These are phyloP conservation scores for Goffeauzyma gilvescens DNA, from an alignment of 768 basidiomycete genomes.

Conservation along the genomic window DNA sequence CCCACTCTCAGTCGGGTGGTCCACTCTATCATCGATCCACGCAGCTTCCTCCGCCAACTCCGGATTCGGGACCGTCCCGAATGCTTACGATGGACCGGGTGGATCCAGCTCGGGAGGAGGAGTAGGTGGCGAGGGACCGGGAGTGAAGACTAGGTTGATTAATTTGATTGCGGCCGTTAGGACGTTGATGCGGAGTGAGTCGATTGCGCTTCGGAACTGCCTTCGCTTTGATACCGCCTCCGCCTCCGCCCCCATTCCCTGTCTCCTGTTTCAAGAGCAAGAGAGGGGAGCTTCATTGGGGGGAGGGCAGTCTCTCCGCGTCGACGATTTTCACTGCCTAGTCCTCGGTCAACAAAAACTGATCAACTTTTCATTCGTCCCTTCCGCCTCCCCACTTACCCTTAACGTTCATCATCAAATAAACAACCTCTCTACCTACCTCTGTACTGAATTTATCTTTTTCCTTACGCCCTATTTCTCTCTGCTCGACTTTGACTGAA, in stretches of 20 bases:
- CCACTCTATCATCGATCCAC: constrained; percentile 28
- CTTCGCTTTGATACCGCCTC: too few species aligned
- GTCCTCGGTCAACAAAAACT: too few species aligned
- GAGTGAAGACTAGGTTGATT: constrained; percentile 68
- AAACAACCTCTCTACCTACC: constrained; percentile 5
- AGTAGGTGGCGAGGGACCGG: constrained; percentile 17
- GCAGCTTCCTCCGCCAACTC: constrained; percentile 15
- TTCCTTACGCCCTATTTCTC: too few species aligned
- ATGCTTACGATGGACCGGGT: constrained; percentile 14
- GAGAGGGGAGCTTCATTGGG: neutral
- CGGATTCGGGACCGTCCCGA: constrained; percentile 24
- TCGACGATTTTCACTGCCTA: too few species aligned
- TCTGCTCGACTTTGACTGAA: too few species aligned
- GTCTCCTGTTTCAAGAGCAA: neutral
- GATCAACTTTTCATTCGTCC: too few species aligned
- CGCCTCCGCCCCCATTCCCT: too few species aligned
- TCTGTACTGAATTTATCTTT: constrained; percentile 5
- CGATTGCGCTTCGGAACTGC: too few species aligned
- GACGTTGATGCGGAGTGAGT: constrained; percentile 90
- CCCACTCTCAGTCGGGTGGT: constrained; percentile 60
- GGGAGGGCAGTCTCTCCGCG: neutral
- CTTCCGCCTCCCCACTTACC: too few species aligned
- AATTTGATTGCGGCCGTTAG: constrained; percentile 86
- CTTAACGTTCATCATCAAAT: constrained; percentile 17
- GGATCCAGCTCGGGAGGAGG: constrained; percentile 5